Percentiles rank a stretch among this genome's conserved stretches.
Evolutionary conservation across 73 alveolate species (phyloP).

Genomic region (Breviolum minutum): DNA sequence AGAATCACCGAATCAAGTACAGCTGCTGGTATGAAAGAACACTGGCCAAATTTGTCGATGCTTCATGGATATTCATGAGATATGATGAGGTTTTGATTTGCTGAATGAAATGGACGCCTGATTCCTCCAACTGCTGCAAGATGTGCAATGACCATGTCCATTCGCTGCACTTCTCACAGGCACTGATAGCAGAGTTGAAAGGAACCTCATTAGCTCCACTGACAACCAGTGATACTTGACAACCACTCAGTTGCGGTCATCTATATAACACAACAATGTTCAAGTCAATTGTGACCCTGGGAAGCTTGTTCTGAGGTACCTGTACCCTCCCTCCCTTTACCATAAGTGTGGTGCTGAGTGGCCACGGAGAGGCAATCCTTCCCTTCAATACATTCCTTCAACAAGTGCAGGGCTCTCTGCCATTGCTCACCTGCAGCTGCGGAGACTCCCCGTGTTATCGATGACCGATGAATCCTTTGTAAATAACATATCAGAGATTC

Average conservation of each 20-base stretch:
- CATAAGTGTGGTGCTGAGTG: neutral
- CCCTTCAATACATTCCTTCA: neutral
- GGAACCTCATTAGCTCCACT: neutral
- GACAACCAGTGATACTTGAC: neutral
- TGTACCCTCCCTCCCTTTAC: too few relatives aligned
- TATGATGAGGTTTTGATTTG: too few relatives aligned
- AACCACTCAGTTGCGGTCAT: neutral
- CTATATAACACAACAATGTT: neutral
- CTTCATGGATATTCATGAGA: too few relatives aligned
- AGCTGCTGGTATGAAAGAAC: too few relatives aligned
- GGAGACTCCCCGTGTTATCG: neutral
- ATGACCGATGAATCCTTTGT: neutral
- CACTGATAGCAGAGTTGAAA: constrained; percentile 26
- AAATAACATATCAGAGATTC: neutral
- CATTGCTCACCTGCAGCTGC: constrained; percentile 16
- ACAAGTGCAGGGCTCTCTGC: neutral
- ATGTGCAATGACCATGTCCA: neutral
- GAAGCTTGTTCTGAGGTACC: neutral
- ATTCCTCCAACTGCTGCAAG: neutral
- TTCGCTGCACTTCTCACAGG: constrained; percentile 29
- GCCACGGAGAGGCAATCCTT: neutral
- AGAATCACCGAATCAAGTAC: too few relatives aligned
- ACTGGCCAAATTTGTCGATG: too few relatives aligned
- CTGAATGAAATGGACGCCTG: neutral
- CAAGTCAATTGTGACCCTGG: neutral